Evolutionary conservation across 805 yeast genomes (phyloP).

Genomic region (Crinitomyces ghanaensis): DNA sequence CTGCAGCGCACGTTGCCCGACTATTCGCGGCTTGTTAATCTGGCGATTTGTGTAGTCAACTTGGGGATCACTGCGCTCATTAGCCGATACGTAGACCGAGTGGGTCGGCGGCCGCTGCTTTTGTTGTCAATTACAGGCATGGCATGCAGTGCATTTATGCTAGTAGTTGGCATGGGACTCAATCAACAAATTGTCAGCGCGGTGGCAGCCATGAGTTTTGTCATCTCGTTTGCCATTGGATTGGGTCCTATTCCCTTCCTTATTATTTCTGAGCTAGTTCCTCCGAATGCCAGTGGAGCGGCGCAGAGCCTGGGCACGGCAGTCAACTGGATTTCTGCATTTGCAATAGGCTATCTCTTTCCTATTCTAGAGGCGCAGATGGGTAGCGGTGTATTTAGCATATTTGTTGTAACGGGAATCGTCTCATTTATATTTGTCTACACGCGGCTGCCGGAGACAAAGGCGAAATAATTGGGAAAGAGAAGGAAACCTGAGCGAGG

Average conservation of each 20-base stretch:
- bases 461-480: no score
- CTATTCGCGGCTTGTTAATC: constrained; percentile 59
- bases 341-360: constrained; percentile 60
- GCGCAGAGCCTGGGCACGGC: constrained; percentile 93
- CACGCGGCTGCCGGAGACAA: constrained; percentile 60
- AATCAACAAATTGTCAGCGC: constrained; percentile 17
- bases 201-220: constrained; percentile 56
- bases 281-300: constrained; percentile 60
- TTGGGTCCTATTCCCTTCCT: constrained; percentile 94
- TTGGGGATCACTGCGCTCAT: constrained; percentile 61
- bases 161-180: constrained; percentile 50
- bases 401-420: constrained; percentile 34
- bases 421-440: constrained; percentile 32
- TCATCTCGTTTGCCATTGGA: constrained; percentile 81
- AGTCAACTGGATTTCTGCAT: constrained; percentile 86
- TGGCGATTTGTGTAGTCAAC: constrained; percentile 64
- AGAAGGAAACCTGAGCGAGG: no score
- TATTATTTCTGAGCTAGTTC: constrained; percentile 80
- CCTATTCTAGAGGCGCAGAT: constrained; percentile 55
- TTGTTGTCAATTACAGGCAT: constrained; percentile 54
- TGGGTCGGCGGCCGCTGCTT: constrained; percentile 68
- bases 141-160: constrained; percentile 50
- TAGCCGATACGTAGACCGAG: constrained; percentile 61
- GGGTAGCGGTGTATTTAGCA: constrained; percentile 69
- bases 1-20: constrained; percentile 61